Percentiles rank a stretch among this genome's conserved stretches.
Evolutionary conservation across 1,284 basidiomycete species (phyloP).

Genomic region (Cystobasidiaceae sp.): DNA sequence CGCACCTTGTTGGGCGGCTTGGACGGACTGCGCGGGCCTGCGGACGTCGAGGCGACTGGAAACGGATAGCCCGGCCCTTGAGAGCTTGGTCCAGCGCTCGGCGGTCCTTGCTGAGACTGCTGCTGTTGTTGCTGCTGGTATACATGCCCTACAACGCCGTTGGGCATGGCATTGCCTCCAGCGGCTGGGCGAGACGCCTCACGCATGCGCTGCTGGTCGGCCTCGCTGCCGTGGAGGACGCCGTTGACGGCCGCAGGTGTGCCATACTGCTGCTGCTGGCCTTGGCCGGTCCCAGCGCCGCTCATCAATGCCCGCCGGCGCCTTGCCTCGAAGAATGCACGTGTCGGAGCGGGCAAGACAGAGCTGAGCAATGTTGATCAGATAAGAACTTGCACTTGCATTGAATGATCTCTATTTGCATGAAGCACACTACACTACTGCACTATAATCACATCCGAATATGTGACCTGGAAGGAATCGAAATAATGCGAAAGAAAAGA

Average conservation of each 20-base stretch:
- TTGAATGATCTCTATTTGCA: no score
- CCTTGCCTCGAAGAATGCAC: no score
- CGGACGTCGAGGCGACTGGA: conserved; percentile 3
- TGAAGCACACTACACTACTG: no score
- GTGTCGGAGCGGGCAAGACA: no score
- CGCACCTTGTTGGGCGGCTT: conserved; percentile 37
- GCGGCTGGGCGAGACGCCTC: not conserved
- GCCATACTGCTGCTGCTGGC: no score
- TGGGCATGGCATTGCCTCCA: conserved; percentile 10
- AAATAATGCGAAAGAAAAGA: not conserved
- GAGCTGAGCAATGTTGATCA: no score
- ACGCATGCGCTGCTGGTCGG: not conserved
- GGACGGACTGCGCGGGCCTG: not conserved
- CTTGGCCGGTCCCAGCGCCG: not conserved
- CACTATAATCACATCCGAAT: no score
- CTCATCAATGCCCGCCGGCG: conserved; percentile 9
- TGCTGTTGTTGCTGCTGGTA: conserved; percentile 9
- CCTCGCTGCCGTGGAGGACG: not conserved
- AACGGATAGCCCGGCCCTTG: not conserved
- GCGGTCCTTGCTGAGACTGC: not conserved
- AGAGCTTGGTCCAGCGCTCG: not conserved
- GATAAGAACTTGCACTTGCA: no score
- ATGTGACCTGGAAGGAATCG: not conserved
- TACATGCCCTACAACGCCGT: not conserved
- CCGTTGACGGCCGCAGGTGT: not conserved